Conservation (phyloP, 257 asterid species). For the Nicotiana otophora region DNA sequence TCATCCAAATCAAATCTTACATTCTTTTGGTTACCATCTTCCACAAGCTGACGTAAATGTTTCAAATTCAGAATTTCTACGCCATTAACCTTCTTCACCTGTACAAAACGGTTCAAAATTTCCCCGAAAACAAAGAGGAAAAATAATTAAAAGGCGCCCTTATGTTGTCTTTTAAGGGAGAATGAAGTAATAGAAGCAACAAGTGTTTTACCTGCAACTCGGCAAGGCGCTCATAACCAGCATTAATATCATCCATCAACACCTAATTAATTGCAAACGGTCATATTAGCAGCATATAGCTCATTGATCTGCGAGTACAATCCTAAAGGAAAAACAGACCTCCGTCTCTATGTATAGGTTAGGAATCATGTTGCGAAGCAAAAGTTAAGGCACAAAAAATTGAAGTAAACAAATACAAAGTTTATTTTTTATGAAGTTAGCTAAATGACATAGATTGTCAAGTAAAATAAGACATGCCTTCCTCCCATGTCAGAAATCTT, state of each 20-base stretch:
- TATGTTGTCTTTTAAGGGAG: neutral
- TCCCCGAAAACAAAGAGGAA: neutral
- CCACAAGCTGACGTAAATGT: slow-evolving; percentile 77
- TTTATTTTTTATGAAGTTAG: neutral
- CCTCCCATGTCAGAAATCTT: too few relatives aligned
- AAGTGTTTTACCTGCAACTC: slow-evolving; percentile 69
- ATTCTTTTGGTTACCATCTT: slow-evolving; percentile 41
- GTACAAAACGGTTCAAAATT: slow-evolving; percentile 5
- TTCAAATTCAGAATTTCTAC: slow-evolving; percentile 70
- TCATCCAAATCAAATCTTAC: slow-evolving; percentile 91
- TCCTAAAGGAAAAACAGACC: neutral
- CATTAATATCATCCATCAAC: slow-evolving; percentile 80
- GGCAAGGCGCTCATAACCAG: slow-evolving; percentile 95
- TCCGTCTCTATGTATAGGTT: neutral
- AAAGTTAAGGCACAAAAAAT: neutral
- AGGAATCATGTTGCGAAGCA: neutral
- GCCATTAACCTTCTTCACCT: slow-evolving; percentile 91
- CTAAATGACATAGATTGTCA: neutral
- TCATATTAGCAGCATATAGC: neutral
- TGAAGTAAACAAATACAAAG: neutral
- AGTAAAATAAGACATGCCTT: neutral
- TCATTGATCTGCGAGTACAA: neutral
- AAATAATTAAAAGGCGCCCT: neutral
- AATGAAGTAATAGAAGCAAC: neutral
- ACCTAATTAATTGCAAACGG: slow-evolving; percentile 36